Evolutionary conservation across 164 flowering plant species (phyloP), one percentile per base, ranked within the genome.

Genomic region (Litsea cubeba): DNA sequence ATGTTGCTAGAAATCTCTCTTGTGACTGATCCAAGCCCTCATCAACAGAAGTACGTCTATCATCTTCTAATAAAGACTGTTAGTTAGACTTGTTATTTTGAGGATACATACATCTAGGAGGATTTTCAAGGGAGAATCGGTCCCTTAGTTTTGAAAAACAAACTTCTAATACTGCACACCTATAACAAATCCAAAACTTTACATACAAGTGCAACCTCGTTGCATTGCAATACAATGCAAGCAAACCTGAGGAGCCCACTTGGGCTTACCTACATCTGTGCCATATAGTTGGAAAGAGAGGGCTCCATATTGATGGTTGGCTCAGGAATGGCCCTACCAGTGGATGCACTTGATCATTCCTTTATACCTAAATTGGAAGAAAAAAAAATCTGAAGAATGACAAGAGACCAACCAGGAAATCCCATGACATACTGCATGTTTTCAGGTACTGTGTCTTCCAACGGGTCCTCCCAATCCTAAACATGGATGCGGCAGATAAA

Each of bases 1-100:
- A 91, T 40, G 89, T 85, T 15, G 90, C 81, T 74, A 93, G 76
- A 97, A 97, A 95, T 54, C 79, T 82, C 69, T 91, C 97, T 75
- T 88, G 76, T 74, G 89, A 81, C 50, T 76, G 88, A 77, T 88
- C 94, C 68, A 88, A 74, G 62, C 72, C 82, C 70, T 82, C 95
- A 69, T 71, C 71, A 76, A 81, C 77, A 58, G 85, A 78, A 69
- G 76, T 84, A 74, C 85, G 77, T 30, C 77, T 75, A 62, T 17
- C 70, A 79, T 14, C 32, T 40, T 75, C 72, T 20, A 49, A 70
- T 68, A 28, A 25, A 72, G 66, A 77, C 67, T 1, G 25, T 26
- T 12, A 51, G 18, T 51, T 51, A 51, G 58, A 51, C 58, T 51
- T 51, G 14, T 17, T 51, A 51, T 51, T 51, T 51, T 17, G 18